phyloP scores from a whole-genome alignment of 306 rosid genomes.

The Malus sylvestris region DNA sequence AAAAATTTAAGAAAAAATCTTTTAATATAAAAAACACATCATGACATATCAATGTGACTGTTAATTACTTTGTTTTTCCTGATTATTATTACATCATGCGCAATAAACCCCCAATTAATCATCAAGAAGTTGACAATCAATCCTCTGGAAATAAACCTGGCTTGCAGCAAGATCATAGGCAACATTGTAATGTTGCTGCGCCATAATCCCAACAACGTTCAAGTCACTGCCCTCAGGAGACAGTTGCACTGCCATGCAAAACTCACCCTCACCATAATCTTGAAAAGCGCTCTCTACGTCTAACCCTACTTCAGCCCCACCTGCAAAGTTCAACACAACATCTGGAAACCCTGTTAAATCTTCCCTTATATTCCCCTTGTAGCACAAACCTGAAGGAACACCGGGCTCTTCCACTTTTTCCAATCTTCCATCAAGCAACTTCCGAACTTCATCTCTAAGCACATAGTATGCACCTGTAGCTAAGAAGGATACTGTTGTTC shows the following conservation, averaged over 20 bases:
- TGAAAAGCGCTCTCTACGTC: conserved; percentile 24
- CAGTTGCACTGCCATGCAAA: conserved; percentile 23
- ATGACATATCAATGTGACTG: too few relatives aligned
- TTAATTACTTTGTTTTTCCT: too few relatives aligned
- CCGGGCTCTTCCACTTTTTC: background rate
- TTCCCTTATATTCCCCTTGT: conserved; percentile 14
- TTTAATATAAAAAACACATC: too few relatives aligned
- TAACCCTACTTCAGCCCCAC: conserved; percentile 27
- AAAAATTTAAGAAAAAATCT: too few relatives aligned
- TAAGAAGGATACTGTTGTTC: conserved; percentile 14
- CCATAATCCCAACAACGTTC: conserved; percentile 23
- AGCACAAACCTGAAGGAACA: conserved; percentile 22
- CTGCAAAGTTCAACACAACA: conserved; percentile 28
- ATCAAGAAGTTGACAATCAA: conserved; percentile 34
- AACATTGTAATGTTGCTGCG: conserved; percentile 38
- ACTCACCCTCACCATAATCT: background rate
- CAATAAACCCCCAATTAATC: background rate
- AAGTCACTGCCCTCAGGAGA: background rate
- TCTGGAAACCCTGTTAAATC: conserved; percentile 36
- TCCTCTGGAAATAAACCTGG: conserved; percentile 27
- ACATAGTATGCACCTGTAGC: conserved; percentile 8
- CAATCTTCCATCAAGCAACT: background rate
- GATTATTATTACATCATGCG: too few relatives aligned
- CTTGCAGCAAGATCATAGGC: conserved; percentile 22
- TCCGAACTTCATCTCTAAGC: conserved; percentile 17